Conservation (phyloP, 805 yeast species). For the Metschnikowia gelsemii region DNA sequence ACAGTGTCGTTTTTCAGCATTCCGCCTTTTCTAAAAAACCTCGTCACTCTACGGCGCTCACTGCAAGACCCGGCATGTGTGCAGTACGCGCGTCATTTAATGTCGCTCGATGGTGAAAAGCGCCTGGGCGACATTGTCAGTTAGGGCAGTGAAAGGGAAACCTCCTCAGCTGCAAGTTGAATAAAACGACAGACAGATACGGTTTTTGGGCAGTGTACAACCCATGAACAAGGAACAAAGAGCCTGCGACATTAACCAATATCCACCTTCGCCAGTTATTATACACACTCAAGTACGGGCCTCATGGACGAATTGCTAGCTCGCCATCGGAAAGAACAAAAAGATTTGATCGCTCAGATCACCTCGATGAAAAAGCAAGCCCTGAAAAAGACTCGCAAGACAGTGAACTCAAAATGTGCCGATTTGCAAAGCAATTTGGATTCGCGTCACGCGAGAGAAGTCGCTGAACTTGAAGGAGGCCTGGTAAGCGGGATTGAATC, state of each 20-base stretch:
- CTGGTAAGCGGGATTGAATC: slow-evolving; percentile 14
- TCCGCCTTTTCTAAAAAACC: too few species aligned
- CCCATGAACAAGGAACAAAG: too few species aligned
- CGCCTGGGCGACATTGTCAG: slow-evolving; percentile 6
- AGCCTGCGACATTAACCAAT: too few species aligned
- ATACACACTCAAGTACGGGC: neutral
- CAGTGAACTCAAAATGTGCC: slow-evolving; percentile 57
- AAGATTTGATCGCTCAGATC: slow-evolving; percentile 62
- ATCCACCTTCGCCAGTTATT: too few species aligned
- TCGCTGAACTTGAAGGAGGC: slow-evolving; percentile 24
- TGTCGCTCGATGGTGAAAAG: slow-evolving; percentile 1
- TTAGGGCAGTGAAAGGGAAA: neutral
- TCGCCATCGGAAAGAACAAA: slow-evolving; percentile 66
- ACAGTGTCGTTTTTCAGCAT: neutral
- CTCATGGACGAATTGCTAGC: slow-evolving; percentile 48
- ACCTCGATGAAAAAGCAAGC: slow-evolving; percentile 84
- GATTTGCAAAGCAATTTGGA: slow-evolving; percentile 58
- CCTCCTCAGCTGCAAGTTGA: neutral
- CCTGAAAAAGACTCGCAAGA: slow-evolving; percentile 72
- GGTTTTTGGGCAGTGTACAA: too few species aligned
- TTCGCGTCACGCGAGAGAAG: slow-evolving; percentile 54
- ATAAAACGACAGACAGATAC: neutral
- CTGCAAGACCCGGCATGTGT: neutral
- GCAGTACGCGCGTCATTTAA: slow-evolving; percentile 1
- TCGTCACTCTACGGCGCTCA: too few species aligned